Evolutionary conservation across 768 basidiomycete genomes (phyloP), one percentile per base, ranked within the genome.

Genomic region (Trametes gibbosa): DNA sequence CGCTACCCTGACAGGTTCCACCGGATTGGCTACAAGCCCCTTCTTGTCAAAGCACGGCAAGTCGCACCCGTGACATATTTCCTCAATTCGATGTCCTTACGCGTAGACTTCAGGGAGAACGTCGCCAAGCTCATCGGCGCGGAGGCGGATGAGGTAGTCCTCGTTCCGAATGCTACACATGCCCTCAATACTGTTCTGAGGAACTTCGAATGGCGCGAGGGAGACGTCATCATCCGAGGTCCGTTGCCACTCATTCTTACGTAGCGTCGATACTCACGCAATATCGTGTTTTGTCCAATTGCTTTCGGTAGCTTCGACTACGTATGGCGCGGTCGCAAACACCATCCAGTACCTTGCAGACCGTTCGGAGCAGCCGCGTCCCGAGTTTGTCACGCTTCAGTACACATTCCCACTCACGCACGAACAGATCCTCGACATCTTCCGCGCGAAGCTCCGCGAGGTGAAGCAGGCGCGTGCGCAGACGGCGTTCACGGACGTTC

Each of bases 131-230:
- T 79, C 35, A 72, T 88, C 16, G 77, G 84, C 13, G 81, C 80
- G 19, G 76, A 79, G 0, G 66, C 79, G 0, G 80, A 86, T 45
- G 87, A 88, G 65, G 74, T 81, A n/a, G 83, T 87, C 16, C 63
- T 81, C 24, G 80, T 86, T 0, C 71, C 79, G 0, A 90, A 89
- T 63, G 80, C 87, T 0, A 85, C 85, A 0, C 77, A 81, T 62
- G 88, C 83, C 2, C 63, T 93, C 34, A 84, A 85, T 63, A 89
- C 84, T 10, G 74, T 93, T 50, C 68, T 90, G 32, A 73, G 79
- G 47, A 90, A 90, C 58, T 75, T 94, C 29, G 74, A 79, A 37
- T 91, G 87, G 88, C 74, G 80, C 37, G 68, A 81, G 49, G 84
- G 81, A 0, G 91, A 94, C 69, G 72, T 88, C 9, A 76, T 94